phyloP scores from a whole-genome alignment of 2,329 filamentous ascomycete genomes.

The Ophiostoma populinum region DNA sequence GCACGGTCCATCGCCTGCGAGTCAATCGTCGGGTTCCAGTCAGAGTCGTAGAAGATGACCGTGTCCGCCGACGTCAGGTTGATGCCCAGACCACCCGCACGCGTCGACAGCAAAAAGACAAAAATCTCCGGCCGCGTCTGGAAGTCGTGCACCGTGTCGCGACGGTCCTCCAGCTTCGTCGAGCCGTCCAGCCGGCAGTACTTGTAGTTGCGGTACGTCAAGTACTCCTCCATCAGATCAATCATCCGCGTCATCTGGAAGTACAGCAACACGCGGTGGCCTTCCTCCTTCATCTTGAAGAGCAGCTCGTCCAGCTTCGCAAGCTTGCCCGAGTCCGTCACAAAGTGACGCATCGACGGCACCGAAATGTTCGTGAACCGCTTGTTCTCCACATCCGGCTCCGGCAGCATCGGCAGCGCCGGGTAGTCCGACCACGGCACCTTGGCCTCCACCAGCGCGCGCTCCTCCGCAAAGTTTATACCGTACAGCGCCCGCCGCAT shows the following conservation, averaged over 20 bases:
- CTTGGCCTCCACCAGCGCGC: slow-evolving; percentile 56
- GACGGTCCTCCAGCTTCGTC: slow-evolving; percentile 89
- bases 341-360: slow-evolving; percentile 92
- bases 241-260: slow-evolving; percentile 99
- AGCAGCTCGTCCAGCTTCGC: slow-evolving; percentile 78
- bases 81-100: slow-evolving; percentile 94
- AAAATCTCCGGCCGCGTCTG: slow-evolving; percentile 90
- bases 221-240: slow-evolving; percentile 95
- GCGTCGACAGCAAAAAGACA: slow-evolving; percentile 88
- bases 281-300: slow-evolving; percentile 75
- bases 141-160: slow-evolving; percentile 93
- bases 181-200: slow-evolving; percentile 93
- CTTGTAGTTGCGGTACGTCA: slow-evolving; percentile 98
- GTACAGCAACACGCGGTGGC: slow-evolving; percentile 87
- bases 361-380: slow-evolving; percentile 83
- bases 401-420: slow-evolving; percentile 48
- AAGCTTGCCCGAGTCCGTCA: slow-evolving; percentile 93
- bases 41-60: slow-evolving; percentile 98
- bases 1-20: slow-evolving; percentile 98
- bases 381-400: slow-evolving; percentile 63
- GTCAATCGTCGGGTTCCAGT: slow-evolving; percentile 98
- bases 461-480: slow-evolving; percentile 46
- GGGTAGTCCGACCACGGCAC: slow-evolving; percentile 50
- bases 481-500: slow-evolving; percentile 65
- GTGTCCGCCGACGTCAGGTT: slow-evolving; percentile 93